A percentile compares a stretch with the other conserved stretches of the same genome.
Conservation (phyloP, 2,329 filamentous ascomycete species). For the Lasiodiplodia theobromae region DNA sequence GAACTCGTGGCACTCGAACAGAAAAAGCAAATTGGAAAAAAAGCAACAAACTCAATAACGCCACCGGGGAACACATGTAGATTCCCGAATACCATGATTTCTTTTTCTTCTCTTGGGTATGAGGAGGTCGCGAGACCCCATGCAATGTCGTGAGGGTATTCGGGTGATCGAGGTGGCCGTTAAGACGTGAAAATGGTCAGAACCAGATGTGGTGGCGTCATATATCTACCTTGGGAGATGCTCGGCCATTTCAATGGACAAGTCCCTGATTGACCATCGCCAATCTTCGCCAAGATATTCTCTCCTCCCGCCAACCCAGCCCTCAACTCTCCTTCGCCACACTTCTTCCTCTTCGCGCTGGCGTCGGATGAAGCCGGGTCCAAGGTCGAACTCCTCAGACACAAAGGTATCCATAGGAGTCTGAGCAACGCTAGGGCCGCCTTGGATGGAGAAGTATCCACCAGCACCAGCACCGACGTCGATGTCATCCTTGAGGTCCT, state of each 20-base stretch:
- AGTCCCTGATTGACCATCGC: constrained; percentile 27
- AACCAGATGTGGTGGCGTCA: background rate
- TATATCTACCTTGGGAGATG: constrained; percentile 12
- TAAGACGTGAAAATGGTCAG: background rate
- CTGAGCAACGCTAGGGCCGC: constrained; percentile 9
- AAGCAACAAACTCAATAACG: constrained; percentile 6
- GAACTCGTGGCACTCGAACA: constrained; percentile 23
- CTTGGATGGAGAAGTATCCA: constrained; percentile 4
- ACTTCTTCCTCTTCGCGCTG: constrained; percentile 91
- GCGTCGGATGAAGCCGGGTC: constrained; percentile 87
- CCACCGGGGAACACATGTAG: constrained; percentile 9
- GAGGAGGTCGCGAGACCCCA: constrained; percentile 4
- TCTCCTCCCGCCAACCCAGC: constrained; percentile 68
- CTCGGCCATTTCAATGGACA: constrained; percentile 26
- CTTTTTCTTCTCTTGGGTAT: constrained; percentile 5
- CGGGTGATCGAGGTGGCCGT: background rate
- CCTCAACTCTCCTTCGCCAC: constrained; percentile 87
- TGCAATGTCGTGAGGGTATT: background rate
- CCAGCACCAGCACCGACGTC: constrained; percentile 35
- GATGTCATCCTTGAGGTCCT: constrained; percentile 79
- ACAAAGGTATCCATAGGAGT: constrained; percentile 56
- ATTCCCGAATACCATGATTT: constrained; percentile 21
- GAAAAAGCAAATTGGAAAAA: constrained; percentile 7
- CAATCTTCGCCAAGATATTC: constrained; percentile 28
- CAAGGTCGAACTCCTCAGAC: constrained; percentile 96